These are phyloP conservation scores for Boletus insuetus DNA, from an alignment of 768 basidiomycete genomes.

Conservation along the genomic window DNA sequence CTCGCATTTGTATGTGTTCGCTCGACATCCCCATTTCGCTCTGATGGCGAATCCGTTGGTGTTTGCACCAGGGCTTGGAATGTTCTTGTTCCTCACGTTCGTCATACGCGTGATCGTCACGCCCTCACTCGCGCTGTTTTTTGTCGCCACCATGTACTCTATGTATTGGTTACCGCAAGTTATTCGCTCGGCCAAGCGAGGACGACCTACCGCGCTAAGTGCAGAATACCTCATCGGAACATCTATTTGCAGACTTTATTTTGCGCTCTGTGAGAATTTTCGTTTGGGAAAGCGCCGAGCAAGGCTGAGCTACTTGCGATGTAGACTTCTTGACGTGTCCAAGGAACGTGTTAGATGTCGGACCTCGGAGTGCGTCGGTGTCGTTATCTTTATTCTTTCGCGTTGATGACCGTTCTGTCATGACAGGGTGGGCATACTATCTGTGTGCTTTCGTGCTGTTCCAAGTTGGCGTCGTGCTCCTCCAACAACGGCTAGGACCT, in stretches of 20 bases:
- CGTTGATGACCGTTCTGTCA: background rate
- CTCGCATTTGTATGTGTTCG: slow-evolving; percentile 58
- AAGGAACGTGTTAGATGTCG: slow-evolving; percentile 80
- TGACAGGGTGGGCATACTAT: slow-evolving; percentile 61
- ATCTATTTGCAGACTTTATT: slow-evolving; percentile 64
- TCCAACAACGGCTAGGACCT: slow-evolving; percentile 77
- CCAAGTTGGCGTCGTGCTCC: slow-evolving; percentile 59
- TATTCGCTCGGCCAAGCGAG: slow-evolving; percentile 66
- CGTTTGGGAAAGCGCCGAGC: background rate
- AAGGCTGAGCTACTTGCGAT: background rate
- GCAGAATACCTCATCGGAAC: slow-evolving; percentile 76
- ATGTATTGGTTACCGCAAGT: slow-evolving; percentile 88
- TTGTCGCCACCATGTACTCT: slow-evolving; percentile 69
- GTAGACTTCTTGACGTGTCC: slow-evolving; percentile 82
- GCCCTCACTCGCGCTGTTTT: slow-evolving; percentile 60
- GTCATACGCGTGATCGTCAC: slow-evolving; percentile 74
- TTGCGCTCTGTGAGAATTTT: slow-evolving; percentile 65
- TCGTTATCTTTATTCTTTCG: background rate
- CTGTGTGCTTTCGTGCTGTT: slow-evolving; percentile 58
- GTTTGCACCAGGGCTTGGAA: slow-evolving; percentile 51
- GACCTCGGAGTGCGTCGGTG: slow-evolving; percentile 58
- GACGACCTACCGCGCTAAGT: slow-evolving; percentile 65
- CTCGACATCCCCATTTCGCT: background rate
- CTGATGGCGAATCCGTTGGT: slow-evolving; percentile 5
- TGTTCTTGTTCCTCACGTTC: slow-evolving; percentile 67